Evolutionary conservation across 768 basidiomycete genomes (phyloP).

Genomic region (Pleurotus eryngii): DNA sequence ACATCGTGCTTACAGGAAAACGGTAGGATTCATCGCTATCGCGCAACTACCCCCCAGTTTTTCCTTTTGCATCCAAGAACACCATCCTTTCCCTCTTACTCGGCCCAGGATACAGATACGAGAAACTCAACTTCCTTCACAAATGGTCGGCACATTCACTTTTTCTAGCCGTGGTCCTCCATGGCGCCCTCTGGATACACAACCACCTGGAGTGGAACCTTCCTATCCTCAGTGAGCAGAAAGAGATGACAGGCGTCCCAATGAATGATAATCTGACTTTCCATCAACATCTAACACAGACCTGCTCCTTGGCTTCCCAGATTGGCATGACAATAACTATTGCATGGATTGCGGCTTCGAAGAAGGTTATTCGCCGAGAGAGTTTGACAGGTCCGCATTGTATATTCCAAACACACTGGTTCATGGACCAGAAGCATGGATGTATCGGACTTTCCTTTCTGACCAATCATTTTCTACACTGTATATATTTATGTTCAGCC

Average conservation of each 20-base stretch:
- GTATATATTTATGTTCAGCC: no score
- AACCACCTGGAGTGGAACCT: slow-evolving; percentile 60
- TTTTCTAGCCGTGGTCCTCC: slow-evolving; percentile 50
- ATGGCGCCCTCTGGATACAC: slow-evolving; percentile 71
- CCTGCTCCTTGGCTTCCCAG: no score
- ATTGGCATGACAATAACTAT: no score
- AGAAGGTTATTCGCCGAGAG: no score
- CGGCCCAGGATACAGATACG: slow-evolving; percentile 64
- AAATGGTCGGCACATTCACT: slow-evolving; percentile 61
- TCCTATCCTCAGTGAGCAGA: slow-evolving; percentile 64
- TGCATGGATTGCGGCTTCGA: no score
- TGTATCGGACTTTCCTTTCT: no score
- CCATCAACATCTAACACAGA: no score
- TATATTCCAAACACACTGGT: no score
- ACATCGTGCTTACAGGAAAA: neutral
- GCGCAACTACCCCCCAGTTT: slow-evolving; percentile 63
- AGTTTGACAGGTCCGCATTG: no score
- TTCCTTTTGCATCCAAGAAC: slow-evolving; percentile 66
- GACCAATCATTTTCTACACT: no score
- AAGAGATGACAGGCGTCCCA: slow-evolving; percentile 67
- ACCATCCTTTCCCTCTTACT: slow-evolving; percentile 54
- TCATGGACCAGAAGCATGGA: no score
- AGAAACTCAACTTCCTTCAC: slow-evolving; percentile 73
- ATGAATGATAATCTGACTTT: no score
- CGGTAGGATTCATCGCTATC: slow-evolving; percentile 46